Evolutionary conservation across 108 stramenopile genomes (phyloP).

Genomic region (Aurantiochytrium sp.): DNA sequence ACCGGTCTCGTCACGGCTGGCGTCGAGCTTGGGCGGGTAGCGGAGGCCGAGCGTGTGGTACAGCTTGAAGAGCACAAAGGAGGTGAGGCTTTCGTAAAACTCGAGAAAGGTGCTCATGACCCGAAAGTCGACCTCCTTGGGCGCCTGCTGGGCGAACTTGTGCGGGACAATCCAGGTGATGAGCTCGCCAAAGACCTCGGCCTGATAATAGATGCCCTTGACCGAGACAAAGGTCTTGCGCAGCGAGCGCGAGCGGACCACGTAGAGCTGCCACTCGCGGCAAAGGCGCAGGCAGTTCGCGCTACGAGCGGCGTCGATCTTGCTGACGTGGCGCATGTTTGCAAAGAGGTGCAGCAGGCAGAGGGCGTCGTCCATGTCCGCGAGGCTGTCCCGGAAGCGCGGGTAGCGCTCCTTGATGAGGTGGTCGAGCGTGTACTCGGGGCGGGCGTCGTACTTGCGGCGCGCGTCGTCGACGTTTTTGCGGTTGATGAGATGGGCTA

Average conservation of each 20-base stretch:
- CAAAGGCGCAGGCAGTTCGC: constrained; percentile 73
- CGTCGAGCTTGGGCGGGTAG: constrained; percentile 67
- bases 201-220: constrained; percentile 94
- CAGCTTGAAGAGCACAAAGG: constrained; percentile 91
- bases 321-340: constrained; percentile 62
- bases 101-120: constrained; percentile 98
- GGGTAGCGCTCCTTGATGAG: constrained; percentile 97
- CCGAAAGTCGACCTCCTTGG: constrained; percentile 89
- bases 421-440: constrained; percentile 86
- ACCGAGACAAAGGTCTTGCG: constrained; percentile 93
- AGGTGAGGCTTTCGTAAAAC: constrained; percentile 88
- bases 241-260: constrained; percentile 72
- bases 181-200: constrained; percentile 63
- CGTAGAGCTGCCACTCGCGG: constrained; percentile 87
- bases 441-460: constrained; percentile 69
- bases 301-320: constrained; percentile 71
- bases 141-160: constrained; percentile 84
- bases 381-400: constrained; percentile 86
- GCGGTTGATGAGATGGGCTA: constrained; percentile 65
- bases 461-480: constrained; percentile 80
- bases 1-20: neutral
- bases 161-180: constrained; percentile 90
- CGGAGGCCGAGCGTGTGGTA: constrained; percentile 78
- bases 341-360: constrained; percentile 88
- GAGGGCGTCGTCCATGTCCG: constrained; percentile 94